Evolutionary conservation across 768 basidiomycete genomes (phyloP).

Genomic region (Lactarius indigo): DNA sequence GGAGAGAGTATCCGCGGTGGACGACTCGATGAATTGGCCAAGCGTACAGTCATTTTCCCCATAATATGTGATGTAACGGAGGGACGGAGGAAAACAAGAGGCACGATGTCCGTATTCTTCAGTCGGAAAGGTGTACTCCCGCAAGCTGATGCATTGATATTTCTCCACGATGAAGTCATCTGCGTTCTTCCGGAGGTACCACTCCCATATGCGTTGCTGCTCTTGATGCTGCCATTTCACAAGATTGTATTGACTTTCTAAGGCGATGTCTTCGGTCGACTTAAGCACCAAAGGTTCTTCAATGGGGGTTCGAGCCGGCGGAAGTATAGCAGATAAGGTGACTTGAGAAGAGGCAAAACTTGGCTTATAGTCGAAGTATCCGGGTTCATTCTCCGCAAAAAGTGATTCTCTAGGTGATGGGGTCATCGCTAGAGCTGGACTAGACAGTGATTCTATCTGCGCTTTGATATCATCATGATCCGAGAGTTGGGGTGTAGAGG

Average conservation of each 20-base stretch:
- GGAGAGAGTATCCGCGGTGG: conserved; percentile 61
- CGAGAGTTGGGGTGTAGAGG: conserved; percentile 23
- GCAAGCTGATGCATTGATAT: conserved; percentile 83
- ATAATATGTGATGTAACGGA: conserved; percentile 83
- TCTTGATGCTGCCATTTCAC: conserved; percentile 82
- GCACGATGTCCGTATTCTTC: conserved; percentile 63
- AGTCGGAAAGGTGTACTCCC: conserved; percentile 76
- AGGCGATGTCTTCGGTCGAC: conserved; percentile 62
- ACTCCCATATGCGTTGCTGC: conserved; percentile 89
- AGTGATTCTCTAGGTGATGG: conserved; percentile 36
- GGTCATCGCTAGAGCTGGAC: conserved; percentile 38
- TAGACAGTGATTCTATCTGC: conserved; percentile 55
- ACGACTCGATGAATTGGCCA: conserved; percentile 87
- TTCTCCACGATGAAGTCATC: conserved; percentile 90
- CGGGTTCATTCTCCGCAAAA: conserved; percentile 27
- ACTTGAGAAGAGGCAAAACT: conserved; percentile 31
- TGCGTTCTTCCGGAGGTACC: conserved; percentile 83
- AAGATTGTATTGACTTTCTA: conserved; percentile 67
- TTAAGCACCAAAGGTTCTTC: conserved; percentile 50
- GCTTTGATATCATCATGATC: conserved; percentile 53
- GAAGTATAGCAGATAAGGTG: conserved; percentile 26
- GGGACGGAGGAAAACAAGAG: conserved; percentile 70
- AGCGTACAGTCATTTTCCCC: conserved; percentile 90
- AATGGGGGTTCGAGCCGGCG: conserved; percentile 32
- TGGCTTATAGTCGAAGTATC: conserved; percentile 44